Percentiles rank a stretch among this genome's conserved stretches.
Evolutionary conservation across 2,329 filamentous ascomycete genomes (phyloP).

Genomic region (Emergomyces pasteurianus): DNA sequence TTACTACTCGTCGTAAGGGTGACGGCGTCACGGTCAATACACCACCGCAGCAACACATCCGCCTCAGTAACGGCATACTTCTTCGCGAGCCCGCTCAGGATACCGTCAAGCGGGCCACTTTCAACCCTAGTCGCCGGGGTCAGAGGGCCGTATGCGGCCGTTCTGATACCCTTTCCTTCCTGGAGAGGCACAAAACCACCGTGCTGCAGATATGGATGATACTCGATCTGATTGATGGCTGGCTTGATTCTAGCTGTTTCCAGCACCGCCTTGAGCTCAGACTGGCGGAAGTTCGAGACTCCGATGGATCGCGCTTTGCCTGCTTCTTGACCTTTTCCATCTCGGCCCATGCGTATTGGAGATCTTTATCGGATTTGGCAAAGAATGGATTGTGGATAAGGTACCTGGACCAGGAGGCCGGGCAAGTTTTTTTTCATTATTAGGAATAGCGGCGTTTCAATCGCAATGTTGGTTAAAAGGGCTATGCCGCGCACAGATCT

Average conservation of each 20-base stretch:
- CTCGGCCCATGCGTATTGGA: constrained; percentile 47
- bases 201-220: constrained; percentile 38
- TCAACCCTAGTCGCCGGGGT: constrained; percentile 43
- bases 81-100: constrained; percentile 41
- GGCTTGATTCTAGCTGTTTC: constrained; percentile 32
- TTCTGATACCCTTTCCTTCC: constrained; percentile 29
- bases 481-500: constrained; percentile 39
- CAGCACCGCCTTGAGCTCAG: constrained; percentile 43
- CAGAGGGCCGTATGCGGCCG: constrained; percentile 31
- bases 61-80: constrained; percentile 49
- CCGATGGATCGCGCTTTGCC: constrained; percentile 51
- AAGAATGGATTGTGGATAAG: constrained; percentile 52
- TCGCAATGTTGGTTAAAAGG: neutral
- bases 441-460: neutral
- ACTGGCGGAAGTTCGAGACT: constrained; percentile 48
- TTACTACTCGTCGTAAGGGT: constrained; percentile 50
- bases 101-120: constrained; percentile 43
- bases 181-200: constrained; percentile 30
- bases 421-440: neutral
- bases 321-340: constrained; percentile 48
- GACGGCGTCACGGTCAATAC: constrained; percentile 48
- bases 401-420: constrained; percentile 33
- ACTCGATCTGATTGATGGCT: constrained; percentile 33
- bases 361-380: constrained; percentile 39
- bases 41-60: constrained; percentile 49